phyloP scores from a whole-genome alignment of 768 basidiomycete species.

The Lenzites betulinus region DNA sequence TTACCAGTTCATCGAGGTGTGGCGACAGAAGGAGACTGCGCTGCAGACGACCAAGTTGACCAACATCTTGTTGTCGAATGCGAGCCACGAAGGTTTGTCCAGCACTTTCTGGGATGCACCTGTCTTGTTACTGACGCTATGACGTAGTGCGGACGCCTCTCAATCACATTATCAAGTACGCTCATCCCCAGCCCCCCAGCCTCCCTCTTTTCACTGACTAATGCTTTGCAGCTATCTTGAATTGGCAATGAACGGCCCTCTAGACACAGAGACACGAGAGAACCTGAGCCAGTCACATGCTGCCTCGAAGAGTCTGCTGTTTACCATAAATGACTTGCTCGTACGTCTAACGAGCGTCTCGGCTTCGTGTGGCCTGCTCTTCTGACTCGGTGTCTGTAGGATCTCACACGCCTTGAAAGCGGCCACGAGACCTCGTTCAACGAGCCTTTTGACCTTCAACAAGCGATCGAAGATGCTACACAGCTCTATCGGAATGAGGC shows the following conservation, averaged over 20 bases:
- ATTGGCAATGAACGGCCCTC: conserved; percentile 72
- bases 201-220: neutral
- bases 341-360: conserved; percentile 32
- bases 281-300: conserved; percentile 72
- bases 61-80: conserved; percentile 74
- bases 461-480: conserved; percentile 62
- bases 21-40: conserved; percentile 80
- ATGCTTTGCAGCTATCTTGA: conserved; percentile 61
- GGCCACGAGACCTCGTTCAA: conserved; percentile 75
- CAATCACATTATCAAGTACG: conserved; percentile 83
- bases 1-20: conserved; percentile 76
- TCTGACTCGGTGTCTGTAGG: conserved; percentile 36
- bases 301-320: conserved; percentile 78
- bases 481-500: conserved; percentile 69
- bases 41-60: conserved; percentile 72
- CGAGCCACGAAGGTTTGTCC: conserved; percentile 75
- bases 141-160: conserved; percentile 66
- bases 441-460: conserved; percentile 71
- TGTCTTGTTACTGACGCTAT: neutral
- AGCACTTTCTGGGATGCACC: neutral
- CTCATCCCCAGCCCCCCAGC: neutral
- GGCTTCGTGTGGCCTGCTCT: neutral
- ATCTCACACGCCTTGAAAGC: conserved; percentile 75
- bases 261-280: conserved; percentile 73
- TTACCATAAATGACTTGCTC: conserved; percentile 83